A percentile compares a stretch with the other conserved stretches of the same genome.
Conservation (phyloP, 805 yeast species). For the Groenewaldozyma tartarivorans region DNA sequence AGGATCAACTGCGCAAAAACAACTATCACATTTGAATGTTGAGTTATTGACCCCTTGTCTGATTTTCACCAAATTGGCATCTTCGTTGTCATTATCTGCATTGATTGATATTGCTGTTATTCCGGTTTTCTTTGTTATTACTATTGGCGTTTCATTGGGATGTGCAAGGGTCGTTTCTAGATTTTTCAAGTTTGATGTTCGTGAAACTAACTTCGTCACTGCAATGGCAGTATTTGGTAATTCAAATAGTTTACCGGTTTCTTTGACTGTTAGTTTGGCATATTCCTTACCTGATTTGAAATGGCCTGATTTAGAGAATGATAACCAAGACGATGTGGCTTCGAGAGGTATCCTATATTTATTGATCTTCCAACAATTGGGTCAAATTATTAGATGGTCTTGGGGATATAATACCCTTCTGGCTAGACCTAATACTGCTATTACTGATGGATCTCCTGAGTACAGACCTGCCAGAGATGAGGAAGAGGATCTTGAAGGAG, state of each 20-base stretch:
- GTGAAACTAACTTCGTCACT: slow-evolving; percentile 83
- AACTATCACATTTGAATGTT: slow-evolving; percentile 69
- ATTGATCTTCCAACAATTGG: slow-evolving; percentile 56
- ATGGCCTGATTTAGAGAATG: slow-evolving; percentile 50
- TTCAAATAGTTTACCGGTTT: slow-evolving; percentile 89
- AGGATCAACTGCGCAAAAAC: slow-evolving; percentile 64
- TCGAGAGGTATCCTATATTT: slow-evolving; percentile 53
- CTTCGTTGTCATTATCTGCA: slow-evolving; percentile 60
- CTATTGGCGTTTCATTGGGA: slow-evolving; percentile 64
- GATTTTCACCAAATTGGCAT: slow-evolving; percentile 73
- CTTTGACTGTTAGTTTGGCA: slow-evolving; percentile 64
- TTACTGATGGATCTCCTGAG: slow-evolving; percentile 4
- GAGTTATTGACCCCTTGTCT: slow-evolving; percentile 92
- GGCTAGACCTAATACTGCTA: slow-evolving; percentile 29
- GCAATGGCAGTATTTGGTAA: slow-evolving; percentile 98
- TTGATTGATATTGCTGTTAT: slow-evolving; percentile 72
- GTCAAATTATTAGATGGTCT: slow-evolving; percentile 59
- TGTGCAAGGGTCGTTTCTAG: slow-evolving; percentile 51
- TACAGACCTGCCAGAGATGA: not conserved
- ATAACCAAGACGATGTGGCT: slow-evolving; percentile 47
- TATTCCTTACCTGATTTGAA: slow-evolving; percentile 46
- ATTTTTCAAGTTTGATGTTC: slow-evolving; percentile 48
- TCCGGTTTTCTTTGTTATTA: slow-evolving; percentile 73
- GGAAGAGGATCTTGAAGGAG: slow-evolving; percentile 3
- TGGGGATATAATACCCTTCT: slow-evolving; percentile 61